phyloP scores from a whole-genome alignment of 208 protist genomes.

The Polymyxa betae region DNA sequence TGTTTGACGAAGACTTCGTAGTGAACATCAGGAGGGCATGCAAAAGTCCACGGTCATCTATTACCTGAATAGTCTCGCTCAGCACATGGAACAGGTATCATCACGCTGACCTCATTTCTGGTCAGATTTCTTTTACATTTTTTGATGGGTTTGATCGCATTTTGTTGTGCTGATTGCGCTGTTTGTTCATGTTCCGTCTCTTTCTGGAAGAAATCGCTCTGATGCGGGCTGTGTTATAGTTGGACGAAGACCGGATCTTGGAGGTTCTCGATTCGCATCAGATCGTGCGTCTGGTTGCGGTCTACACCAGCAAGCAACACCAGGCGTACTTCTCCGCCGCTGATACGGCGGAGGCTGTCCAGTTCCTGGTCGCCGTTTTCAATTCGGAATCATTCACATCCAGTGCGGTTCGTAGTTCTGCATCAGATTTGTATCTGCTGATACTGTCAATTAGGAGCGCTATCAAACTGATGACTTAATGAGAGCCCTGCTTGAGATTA shows the following conservation, averaged over 20 bases:
- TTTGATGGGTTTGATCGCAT: too few species aligned
- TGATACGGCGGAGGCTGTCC: not conserved
- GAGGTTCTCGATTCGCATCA: constrained; percentile 1
- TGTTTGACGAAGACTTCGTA: not conserved
- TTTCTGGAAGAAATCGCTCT: too few species aligned
- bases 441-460: not conserved
- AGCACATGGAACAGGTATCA: not conserved
- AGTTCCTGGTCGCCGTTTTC: constrained; percentile 41
- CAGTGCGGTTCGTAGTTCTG: not conserved
- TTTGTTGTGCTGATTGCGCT: too few species aligned
- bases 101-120: not conserved
- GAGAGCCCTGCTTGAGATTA: not conserved
- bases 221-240: not conserved
- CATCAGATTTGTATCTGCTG: not conserved
- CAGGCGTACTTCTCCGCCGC: not conserved
- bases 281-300: not conserved
- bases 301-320: not conserved
- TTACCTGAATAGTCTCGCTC: not conserved
- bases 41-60: constrained; percentile 25
- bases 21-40: constrained; percentile 33
- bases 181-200: too few species aligned
- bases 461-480: not conserved
- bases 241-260: constrained; percentile 38
- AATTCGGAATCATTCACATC: constrained; percentile 2
- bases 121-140: not conserved